Conservation (phyloP, 2,329 filamentous ascomycete species). For the Fusarium udum region DNA sequence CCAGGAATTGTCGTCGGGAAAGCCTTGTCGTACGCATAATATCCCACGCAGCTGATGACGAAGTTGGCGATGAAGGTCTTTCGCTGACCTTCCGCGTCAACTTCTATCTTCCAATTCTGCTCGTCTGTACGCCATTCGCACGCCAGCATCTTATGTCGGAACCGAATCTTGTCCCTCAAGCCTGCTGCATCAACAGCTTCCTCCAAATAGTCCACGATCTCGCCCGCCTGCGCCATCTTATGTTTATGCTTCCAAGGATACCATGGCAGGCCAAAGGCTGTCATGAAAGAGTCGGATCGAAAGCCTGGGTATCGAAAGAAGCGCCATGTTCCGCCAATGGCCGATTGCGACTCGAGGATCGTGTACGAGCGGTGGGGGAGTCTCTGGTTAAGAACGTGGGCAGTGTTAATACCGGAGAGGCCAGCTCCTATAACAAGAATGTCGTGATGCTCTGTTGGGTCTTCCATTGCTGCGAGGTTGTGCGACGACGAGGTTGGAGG, state of each 20-base stretch:
- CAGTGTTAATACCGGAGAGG: conserved; percentile 78
- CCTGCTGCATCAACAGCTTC: conserved; percentile 60
- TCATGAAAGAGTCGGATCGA: conserved; percentile 71
- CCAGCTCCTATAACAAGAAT: conserved; percentile 76
- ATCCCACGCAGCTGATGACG: conserved; percentile 70
- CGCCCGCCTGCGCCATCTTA: conserved; percentile 61
- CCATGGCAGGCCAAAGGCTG: conserved; percentile 74
- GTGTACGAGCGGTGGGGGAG: conserved; percentile 67
- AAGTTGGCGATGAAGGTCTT: conserved; percentile 58
- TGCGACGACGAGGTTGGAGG: neutral
- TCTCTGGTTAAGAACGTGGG: conserved; percentile 69
- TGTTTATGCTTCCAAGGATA: conserved; percentile 70
- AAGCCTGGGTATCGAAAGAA: conserved; percentile 82
- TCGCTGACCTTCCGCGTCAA: conserved; percentile 46
- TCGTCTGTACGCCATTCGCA: conserved; percentile 64
- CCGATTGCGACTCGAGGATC: conserved; percentile 73
- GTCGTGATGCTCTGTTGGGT: conserved; percentile 51
- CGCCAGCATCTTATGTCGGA: conserved; percentile 57
- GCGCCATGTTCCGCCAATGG: conserved; percentile 80
- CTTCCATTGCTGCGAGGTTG: conserved; percentile 23
- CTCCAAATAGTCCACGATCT: conserved; percentile 64
- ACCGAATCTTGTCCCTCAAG: conserved; percentile 64
- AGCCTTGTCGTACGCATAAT: conserved; percentile 77
- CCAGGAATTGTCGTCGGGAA: conserved; percentile 71
- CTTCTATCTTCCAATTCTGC: conserved; percentile 64